phyloP scores from a whole-genome alignment of 768 basidiomycete genomes.

The Rubroboletus pulcherrimus region DNA sequence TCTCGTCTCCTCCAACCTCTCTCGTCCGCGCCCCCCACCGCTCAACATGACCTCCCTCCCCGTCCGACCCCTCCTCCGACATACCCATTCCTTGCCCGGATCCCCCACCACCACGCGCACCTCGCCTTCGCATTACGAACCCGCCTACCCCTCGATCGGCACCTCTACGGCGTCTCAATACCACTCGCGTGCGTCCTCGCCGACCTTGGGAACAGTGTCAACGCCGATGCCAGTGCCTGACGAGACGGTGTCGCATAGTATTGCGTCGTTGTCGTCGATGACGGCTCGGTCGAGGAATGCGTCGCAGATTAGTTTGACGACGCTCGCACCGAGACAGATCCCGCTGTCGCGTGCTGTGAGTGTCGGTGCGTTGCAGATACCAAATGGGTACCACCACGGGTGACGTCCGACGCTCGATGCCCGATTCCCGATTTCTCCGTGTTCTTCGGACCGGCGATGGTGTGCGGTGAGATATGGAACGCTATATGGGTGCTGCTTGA shows the following conservation, averaged over 20 bases:
- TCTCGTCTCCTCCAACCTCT: conserved; percentile 17
- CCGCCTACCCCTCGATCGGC: conserved; percentile 22
- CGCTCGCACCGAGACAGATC: conserved; percentile 45
- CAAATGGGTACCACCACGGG: conserved; percentile 12
- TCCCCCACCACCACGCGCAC: conserved; percentile 10
- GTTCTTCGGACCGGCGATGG: neutral
- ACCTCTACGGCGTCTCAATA: conserved; percentile 34
- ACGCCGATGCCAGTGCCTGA: conserved; percentile 8
- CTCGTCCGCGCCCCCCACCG: conserved; percentile 24
- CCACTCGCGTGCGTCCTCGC: conserved; percentile 32
- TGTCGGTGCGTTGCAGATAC: conserved; percentile 7
- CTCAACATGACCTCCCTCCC: conserved; percentile 10
- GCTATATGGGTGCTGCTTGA: neutral
- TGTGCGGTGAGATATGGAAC: neutral
- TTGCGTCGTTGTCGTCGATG: conserved; percentile 41
- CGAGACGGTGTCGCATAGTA: conserved; percentile 26
- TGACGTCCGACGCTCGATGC: neutral
- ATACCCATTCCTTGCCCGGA: conserved; percentile 19
- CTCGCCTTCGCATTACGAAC: conserved; percentile 16
- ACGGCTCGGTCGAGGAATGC: conserved; percentile 59
- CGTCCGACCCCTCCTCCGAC: conserved; percentile 16
- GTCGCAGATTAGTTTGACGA: conserved; percentile 60
- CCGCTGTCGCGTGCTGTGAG: conserved; percentile 37
- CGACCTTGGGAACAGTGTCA: conserved; percentile 14
- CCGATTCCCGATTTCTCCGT: no score